These are phyloP conservation scores for Ottelia alismoides DNA, from an alignment of 106 monocot genomes.

Conservation along the genomic window DNA sequence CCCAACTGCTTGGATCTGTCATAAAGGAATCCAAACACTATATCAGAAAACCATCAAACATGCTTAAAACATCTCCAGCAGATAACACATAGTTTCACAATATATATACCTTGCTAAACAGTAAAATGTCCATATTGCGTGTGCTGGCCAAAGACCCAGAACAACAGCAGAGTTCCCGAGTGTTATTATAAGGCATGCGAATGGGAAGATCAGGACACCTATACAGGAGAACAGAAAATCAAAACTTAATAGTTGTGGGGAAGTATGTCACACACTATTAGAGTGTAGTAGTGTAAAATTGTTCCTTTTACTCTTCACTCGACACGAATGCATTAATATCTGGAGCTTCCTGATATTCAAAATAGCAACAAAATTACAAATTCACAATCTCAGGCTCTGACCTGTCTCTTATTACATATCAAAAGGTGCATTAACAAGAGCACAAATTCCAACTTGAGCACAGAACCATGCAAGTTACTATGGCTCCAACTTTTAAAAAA, in stretches of 20 bases:
- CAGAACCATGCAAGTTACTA: too few species aligned
- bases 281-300: neutral
- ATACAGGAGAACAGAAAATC: slow-evolving; percentile 1
- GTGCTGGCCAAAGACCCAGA: slow-evolving; percentile 85
- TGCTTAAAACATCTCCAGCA: neutral
- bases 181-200: slow-evolving; percentile 56
- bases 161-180: slow-evolving; percentile 74
- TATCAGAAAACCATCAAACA: neutral
- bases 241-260: too few species aligned
- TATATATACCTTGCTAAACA: slow-evolving; percentile 68
- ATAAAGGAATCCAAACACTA: slow-evolving; percentile 10
- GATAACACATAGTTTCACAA: neutral
- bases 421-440: too few species aligned
- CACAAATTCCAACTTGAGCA: too few species aligned
- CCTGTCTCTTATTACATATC: too few species aligned
- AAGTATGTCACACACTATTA: neutral
- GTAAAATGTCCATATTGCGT: slow-evolving; percentile 72
- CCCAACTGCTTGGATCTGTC: slow-evolving; percentile 27
- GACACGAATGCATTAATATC: neutral
- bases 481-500: too few species aligned
- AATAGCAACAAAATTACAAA: neutral
- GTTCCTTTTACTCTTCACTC: neutral
- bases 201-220: slow-evolving; percentile 70
- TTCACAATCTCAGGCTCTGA: neutral
- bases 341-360: neutral